Evolutionary conservation across 306 rosid genomes (phyloP).

Genomic region (Cicer cuneatum): DNA sequence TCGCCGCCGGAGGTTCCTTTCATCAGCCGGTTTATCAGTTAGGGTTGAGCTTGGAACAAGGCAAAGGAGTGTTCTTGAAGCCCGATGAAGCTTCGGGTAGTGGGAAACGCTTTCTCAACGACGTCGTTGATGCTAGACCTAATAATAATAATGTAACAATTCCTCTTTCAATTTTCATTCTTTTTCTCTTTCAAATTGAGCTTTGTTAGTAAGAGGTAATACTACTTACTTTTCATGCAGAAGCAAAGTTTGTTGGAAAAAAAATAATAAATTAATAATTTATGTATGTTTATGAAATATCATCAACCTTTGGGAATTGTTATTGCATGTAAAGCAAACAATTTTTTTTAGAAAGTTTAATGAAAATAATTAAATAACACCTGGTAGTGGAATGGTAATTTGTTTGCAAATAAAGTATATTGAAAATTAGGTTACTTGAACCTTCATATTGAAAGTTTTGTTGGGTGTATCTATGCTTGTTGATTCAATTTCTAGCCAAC

Average conservation of each 20-base stretch:
- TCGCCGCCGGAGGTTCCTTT: constrained; percentile 50
- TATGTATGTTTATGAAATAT: neutral
- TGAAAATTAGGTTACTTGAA: neutral
- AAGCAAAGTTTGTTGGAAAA: neutral
- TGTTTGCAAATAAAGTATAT: constrained; percentile 27
- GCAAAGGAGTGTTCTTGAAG: constrained; percentile 77
- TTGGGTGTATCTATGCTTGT: constrained; percentile 14
- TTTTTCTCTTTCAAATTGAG: constrained; percentile 22
- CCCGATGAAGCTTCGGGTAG: constrained; percentile 90
- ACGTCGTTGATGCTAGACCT: constrained; percentile 70
- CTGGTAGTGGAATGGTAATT: neutral
- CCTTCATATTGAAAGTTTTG: constrained; percentile 2
- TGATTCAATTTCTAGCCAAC: too few species aligned
- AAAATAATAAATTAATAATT: neutral
- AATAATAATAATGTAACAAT: constrained; percentile 80
- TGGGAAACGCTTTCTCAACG: constrained; percentile 81
- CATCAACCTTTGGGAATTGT: neutral
- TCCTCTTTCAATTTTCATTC: neutral
- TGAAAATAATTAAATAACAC: constrained; percentile 33
- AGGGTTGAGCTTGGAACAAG: constrained; percentile 93
- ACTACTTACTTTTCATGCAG: constrained; percentile 5
- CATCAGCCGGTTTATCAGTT: constrained; percentile 78
- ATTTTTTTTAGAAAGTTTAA: neutral
- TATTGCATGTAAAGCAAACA: constrained; percentile 1
- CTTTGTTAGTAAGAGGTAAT: neutral